Conservation (phyloP, 2,329 filamentous ascomycete species). For the Metarhizium humberi region DNA sequence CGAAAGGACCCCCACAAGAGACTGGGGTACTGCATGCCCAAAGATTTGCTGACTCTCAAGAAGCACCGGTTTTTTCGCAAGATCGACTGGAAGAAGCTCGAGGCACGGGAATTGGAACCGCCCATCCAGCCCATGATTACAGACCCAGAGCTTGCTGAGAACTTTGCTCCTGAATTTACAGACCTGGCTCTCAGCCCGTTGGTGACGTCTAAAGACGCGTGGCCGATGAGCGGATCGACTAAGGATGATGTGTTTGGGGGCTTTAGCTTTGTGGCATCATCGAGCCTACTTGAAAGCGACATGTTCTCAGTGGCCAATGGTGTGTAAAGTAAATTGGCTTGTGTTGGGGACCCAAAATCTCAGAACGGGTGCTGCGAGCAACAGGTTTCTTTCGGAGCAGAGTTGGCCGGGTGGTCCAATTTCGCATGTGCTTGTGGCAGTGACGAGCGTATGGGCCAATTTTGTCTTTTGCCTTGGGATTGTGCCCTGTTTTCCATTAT, state of each 20-base stretch:
- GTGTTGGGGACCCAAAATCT: too few relatives aligned
- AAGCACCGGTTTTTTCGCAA: slow-evolving; percentile 93
- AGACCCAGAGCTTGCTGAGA: slow-evolving; percentile 91
- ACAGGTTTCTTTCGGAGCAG: too few relatives aligned
- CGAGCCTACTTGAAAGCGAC: slow-evolving; percentile 43
- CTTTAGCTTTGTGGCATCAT: slow-evolving; percentile 54
- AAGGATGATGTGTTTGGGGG: slow-evolving; percentile 53
- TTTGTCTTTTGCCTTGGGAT: too few relatives aligned
- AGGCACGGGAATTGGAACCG: slow-evolving; percentile 70
- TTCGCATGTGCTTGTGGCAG: too few relatives aligned
- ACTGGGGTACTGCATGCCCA: slow-evolving; percentile 78
- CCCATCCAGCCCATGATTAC: slow-evolving; percentile 92
- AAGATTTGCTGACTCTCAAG: slow-evolving; percentile 79
- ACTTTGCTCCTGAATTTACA: slow-evolving; percentile 91
- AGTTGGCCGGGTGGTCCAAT: too few relatives aligned
- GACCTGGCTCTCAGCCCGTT: slow-evolving; percentile 72
- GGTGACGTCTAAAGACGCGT: slow-evolving; percentile 34
- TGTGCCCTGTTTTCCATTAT: too few relatives aligned
- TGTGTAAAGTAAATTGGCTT: background rate
- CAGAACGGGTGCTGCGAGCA: too few relatives aligned
- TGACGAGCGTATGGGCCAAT: too few relatives aligned
- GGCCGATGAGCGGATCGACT: slow-evolving; percentile 24
- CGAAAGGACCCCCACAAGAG: slow-evolving; percentile 89
- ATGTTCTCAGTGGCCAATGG: slow-evolving; percentile 24
- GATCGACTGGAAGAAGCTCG: slow-evolving; percentile 88